Evolutionary conservation across 2,329 filamentous ascomycete species (phyloP).

Genomic region (Alternaria viburni): DNA sequence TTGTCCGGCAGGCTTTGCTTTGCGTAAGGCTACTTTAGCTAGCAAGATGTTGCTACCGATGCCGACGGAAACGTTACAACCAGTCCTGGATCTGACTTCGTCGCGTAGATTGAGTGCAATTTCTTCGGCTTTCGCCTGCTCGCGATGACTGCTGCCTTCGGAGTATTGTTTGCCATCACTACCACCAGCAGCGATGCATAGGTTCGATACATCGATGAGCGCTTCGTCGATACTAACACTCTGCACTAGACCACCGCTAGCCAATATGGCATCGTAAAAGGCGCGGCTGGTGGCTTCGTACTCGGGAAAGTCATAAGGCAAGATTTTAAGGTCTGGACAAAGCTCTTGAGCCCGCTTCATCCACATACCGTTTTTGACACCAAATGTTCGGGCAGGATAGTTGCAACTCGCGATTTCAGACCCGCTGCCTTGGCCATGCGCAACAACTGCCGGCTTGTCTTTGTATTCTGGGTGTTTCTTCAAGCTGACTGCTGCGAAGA

Average conservation of each 20-base stretch:
- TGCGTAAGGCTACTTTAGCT: constrained; percentile 87
- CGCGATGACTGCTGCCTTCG: constrained; percentile 74
- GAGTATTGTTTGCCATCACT: constrained; percentile 69
- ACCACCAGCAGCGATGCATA: constrained; percentile 70
- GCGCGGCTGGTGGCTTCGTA: constrained; percentile 89
- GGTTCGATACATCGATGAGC: constrained; percentile 78
- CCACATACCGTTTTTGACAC: constrained; percentile 99
- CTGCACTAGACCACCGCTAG: constrained; percentile 82
- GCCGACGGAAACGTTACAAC: constrained; percentile 88
- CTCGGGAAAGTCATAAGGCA: constrained; percentile 94
- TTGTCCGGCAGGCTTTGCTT: constrained; percentile 93
- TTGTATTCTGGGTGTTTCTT: constrained; percentile 76
- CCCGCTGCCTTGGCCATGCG: constrained; percentile 81
- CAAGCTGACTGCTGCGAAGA: constrained; percentile 92
- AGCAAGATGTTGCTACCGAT: constrained; percentile 90
- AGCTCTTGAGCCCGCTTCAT: constrained; percentile 88
- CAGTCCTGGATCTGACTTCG: constrained; percentile 75
- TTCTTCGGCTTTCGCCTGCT: constrained; percentile 78
- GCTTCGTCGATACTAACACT: constrained; percentile 98
- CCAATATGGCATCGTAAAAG: constrained; percentile 86
- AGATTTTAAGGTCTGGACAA: constrained; percentile 82
- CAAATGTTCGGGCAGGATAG: constrained; percentile 84
- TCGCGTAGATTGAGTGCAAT: constrained; percentile 72
- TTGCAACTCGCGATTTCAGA: constrained; percentile 99
- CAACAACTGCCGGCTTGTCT: constrained; percentile 85